A percentile compares a stretch with the other conserved stretches of the same genome.
Conservation (phyloP, 2,329 filamentous ascomycete species). For the Phyllachora maydis region DNA sequence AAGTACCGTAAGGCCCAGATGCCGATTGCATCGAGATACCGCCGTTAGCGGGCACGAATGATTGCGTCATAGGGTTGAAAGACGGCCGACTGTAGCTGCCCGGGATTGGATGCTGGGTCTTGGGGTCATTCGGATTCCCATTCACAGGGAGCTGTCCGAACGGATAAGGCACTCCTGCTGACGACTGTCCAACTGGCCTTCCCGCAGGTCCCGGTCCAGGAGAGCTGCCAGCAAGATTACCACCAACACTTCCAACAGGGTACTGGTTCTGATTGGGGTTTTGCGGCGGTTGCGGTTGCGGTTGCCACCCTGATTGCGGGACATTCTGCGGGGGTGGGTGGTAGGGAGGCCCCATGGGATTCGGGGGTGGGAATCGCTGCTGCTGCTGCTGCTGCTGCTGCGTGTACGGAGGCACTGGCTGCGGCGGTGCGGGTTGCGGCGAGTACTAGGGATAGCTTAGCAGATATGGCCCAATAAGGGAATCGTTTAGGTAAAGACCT, state of each 20-base stretch:
- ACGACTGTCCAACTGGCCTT: too few species aligned
- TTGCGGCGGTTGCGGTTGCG: constrained; percentile 2
- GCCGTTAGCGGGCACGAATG: constrained; percentile 54
- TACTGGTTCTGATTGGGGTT: too few species aligned
- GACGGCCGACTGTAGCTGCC: constrained; percentile 62
- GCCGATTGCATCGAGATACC: too few species aligned
- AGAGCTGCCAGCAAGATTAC: too few species aligned
- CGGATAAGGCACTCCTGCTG: constrained; percentile 37
- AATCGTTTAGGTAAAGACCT: constrained; percentile 11
- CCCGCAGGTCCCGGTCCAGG: too few species aligned
- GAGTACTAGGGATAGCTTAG: too few species aligned
- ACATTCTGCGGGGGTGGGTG: constrained; percentile 13
- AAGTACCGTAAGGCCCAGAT: too few species aligned
- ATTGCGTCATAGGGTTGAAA: constrained; percentile 88
- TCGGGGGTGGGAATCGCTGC: constrained; percentile 14
- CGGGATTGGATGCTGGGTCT: constrained; percentile 64
- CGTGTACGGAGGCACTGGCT: too few species aligned
- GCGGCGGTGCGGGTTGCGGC: constrained; percentile 5
- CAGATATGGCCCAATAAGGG: too few species aligned
- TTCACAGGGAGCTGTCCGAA: constrained; percentile 62
- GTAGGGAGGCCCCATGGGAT: constrained; percentile 13
- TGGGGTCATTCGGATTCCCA: constrained; percentile 47
- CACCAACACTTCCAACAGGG: too few species aligned
- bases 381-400: too few species aligned
- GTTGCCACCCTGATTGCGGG: constrained; percentile 14